Evolutionary conservation across 2,329 filamentous ascomycete species (phyloP).

Genomic region (Microdochium bolleyi): DNA sequence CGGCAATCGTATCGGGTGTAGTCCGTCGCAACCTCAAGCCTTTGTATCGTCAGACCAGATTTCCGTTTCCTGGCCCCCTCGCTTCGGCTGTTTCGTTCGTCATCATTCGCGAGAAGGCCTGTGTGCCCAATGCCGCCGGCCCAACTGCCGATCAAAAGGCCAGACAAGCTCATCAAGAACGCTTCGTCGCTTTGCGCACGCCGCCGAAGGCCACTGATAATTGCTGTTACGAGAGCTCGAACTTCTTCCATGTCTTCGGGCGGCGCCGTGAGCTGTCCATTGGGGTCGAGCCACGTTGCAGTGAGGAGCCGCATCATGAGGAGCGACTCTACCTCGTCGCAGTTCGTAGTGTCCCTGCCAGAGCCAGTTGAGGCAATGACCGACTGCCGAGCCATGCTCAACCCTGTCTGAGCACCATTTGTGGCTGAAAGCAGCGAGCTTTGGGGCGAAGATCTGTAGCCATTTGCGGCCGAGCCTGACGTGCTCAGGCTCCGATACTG

Average conservation of each 20-base stretch:
- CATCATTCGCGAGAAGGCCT: neutral
- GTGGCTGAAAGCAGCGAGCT: conserved; percentile 3
- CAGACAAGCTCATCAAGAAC: conserved; percentile 52
- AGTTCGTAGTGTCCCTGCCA: conserved; percentile 41
- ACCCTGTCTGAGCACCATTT: conserved; percentile 10
- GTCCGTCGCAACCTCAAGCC: neutral
- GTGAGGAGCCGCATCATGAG: conserved; percentile 42
- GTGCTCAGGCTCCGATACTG: neutral
- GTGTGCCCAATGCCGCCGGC: neutral
- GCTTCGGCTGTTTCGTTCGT: neutral
- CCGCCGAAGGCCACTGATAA: conserved; percentile 44
- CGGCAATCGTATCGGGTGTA: neutral
- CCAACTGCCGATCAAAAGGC: conserved; percentile 22
- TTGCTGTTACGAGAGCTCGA: conserved; percentile 41
- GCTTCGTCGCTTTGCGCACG: conserved; percentile 42
- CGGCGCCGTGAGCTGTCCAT: conserved; percentile 29
- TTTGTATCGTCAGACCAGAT: neutral
- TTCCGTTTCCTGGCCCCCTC: neutral
- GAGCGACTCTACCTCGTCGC: conserved; percentile 47
- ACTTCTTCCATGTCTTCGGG: conserved; percentile 43
- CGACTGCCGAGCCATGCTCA: conserved; percentile 10
- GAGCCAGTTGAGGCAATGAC: conserved; percentile 7
- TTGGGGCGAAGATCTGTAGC: neutral
- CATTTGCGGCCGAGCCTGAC: neutral
- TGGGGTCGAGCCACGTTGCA: conserved; percentile 42